Conservation (phyloP, 371 early-diverging fungal genomes). For the Funneliformis caledonium region DNA sequence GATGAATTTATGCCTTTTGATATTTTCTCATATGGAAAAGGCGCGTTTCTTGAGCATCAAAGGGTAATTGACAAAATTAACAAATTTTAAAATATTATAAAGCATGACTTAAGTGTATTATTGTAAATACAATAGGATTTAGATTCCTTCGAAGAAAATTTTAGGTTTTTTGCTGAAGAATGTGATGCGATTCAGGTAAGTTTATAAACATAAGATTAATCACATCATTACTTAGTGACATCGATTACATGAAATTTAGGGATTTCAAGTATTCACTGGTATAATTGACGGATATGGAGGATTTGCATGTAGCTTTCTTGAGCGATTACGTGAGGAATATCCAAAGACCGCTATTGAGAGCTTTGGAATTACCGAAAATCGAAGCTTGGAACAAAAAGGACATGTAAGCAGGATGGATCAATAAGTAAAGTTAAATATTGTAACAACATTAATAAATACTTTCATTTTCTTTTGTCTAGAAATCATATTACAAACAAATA, state of each 20-base stretch:
- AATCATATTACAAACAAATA: slow-evolving; percentile 20
- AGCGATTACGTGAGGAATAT: slow-evolving; percentile 39
- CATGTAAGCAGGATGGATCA: background rate
- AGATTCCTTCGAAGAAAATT: slow-evolving; percentile 73
- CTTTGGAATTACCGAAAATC: slow-evolving; percentile 21
- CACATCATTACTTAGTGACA: background rate
- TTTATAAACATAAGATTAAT: background rate
- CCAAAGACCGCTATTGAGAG: slow-evolving; percentile 22
- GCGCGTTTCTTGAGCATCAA: slow-evolving; percentile 68
- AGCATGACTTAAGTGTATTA: background rate
- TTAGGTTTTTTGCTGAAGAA: slow-evolving; percentile 83
- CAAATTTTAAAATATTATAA: background rate
- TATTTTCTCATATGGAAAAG: slow-evolving; percentile 71
- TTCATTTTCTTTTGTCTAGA: background rate
- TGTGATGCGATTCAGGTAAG: slow-evolving; percentile 77
- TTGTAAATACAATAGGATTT: slow-evolving; percentile 45
- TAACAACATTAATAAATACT: background rate
- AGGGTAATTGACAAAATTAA: slow-evolving; percentile 44
- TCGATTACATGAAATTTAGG: background rate
- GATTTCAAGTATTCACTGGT: slow-evolving; percentile 33
- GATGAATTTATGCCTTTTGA: slow-evolving; percentile 74
- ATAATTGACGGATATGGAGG: slow-evolving; percentile 37
- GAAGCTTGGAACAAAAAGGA: background rate
- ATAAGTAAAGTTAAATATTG: background rate
- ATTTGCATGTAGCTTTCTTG: slow-evolving; percentile 36